Conservation (phyloP, 495 filamentous ascomycete genomes). For the Extremus antarcticus region DNA sequence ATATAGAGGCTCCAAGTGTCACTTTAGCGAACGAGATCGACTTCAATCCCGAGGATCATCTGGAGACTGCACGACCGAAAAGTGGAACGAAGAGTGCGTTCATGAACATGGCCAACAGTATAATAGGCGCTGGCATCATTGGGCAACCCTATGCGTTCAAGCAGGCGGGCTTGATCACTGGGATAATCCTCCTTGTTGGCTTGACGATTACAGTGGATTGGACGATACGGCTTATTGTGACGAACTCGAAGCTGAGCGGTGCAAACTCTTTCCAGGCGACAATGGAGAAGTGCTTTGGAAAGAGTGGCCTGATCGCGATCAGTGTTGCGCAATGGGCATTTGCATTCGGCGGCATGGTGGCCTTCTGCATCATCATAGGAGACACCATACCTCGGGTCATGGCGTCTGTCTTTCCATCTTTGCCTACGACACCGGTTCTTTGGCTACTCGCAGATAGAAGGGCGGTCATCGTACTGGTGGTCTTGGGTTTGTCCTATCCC, state of each 20-base stretch:
- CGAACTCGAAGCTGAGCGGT: slow-evolving; percentile 90
- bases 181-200: slow-evolving; percentile 61
- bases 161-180: slow-evolving; percentile 75
- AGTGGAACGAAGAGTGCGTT: slow-evolving; percentile 63
- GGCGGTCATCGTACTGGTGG: slow-evolving; percentile 76
- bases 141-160: slow-evolving; percentile 89
- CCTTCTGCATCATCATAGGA: slow-evolving; percentile 93
- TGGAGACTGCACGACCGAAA: slow-evolving; percentile 52
- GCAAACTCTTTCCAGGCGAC: slow-evolving; percentile 89
- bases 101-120: slow-evolving; percentile 99
- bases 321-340: slow-evolving; percentile 91
- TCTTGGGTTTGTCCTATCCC: slow-evolving; percentile 79
- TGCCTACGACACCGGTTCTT: slow-evolving; percentile 62
- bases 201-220: slow-evolving; percentile 85
- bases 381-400: slow-evolving; percentile 91
- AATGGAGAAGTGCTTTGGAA: slow-evolving; percentile 87
- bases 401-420: slow-evolving; percentile 64
- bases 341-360: slow-evolving; percentile 97
- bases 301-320: slow-evolving; percentile 77
- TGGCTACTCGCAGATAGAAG: slow-evolving; percentile 70
- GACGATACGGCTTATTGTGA: slow-evolving; percentile 92
- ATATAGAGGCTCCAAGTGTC: slow-evolving; percentile 81
- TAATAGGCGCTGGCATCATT: slow-evolving; percentile 96
- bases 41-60: slow-evolving; percentile 47
- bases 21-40: slow-evolving; percentile 53